phyloP scores from a whole-genome alignment of 495 filamentous ascomycete genomes.

The Daldinia grandis region DNA sequence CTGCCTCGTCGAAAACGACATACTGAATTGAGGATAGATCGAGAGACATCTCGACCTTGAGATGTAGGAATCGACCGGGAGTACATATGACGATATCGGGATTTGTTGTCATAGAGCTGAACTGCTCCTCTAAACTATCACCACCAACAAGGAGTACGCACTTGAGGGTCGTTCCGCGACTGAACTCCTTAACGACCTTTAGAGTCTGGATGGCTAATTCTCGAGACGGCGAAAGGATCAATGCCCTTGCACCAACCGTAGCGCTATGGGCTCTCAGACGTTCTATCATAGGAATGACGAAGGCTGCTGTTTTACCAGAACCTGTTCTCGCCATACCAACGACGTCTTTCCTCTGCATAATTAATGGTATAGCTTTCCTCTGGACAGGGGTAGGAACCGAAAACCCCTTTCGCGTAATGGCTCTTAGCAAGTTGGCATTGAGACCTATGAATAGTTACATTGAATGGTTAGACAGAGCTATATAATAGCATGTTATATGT shows the following conservation, averaged over 20 bases:
- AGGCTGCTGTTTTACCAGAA: slow-evolving; percentile 90
- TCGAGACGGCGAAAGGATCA: slow-evolving; percentile 89
- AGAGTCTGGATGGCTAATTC: slow-evolving; percentile 94
- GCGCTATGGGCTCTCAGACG: slow-evolving; percentile 88
- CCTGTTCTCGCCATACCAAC: slow-evolving; percentile 98
- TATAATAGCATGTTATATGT: neutral
- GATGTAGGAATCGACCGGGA: slow-evolving; percentile 91
- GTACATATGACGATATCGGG: slow-evolving; percentile 97
- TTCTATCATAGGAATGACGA: slow-evolving; percentile 98
- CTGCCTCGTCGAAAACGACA: slow-evolving; percentile 96
- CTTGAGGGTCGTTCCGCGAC: slow-evolving; percentile 88
- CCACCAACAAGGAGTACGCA: slow-evolving; percentile 90
- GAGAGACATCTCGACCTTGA: slow-evolving; percentile 94
- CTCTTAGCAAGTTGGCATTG: slow-evolving; percentile 80
- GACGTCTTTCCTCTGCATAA: slow-evolving; percentile 89
- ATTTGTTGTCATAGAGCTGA: slow-evolving; percentile 88
- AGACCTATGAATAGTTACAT: slow-evolving; percentile 59
- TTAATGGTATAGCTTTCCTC: slow-evolving; percentile 90
- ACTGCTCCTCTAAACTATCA: slow-evolving; percentile 96
- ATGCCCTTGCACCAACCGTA: slow-evolving; percentile 80
- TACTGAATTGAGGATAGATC: slow-evolving; percentile 87
- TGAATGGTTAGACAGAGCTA: slow-evolving; percentile 24
- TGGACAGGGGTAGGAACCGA: slow-evolving; percentile 97
- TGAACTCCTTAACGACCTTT: slow-evolving; percentile 94
- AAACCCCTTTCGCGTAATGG: slow-evolving; percentile 92